Base-by-base conservation (phyloP, 495 filamentous ascomycete species). In the Tuber melanosporum region DNA sequence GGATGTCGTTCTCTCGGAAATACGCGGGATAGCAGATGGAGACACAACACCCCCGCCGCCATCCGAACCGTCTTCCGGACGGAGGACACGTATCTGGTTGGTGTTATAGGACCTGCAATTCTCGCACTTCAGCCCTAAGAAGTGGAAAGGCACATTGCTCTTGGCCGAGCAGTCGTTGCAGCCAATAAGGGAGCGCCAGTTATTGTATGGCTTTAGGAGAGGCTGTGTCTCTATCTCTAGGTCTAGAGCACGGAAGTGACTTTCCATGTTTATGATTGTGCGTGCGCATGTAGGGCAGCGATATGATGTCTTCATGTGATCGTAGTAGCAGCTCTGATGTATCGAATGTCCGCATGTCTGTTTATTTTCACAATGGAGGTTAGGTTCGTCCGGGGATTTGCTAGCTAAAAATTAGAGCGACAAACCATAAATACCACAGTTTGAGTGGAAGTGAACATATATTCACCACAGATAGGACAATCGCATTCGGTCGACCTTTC, bases 401-500 rank as follows among this genome's bases (percentile, higher is more conserved):
- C 19, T 19, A 22, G 75, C 8, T 73, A 74, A 70, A 70, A 74
- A 47, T 41, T 6, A 57, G 71, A 44, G 32, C 9, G 44, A 69
- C 81, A 47, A 10, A 83, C 82, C 91, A 99, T 94, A 82, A 97
- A 96, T 49, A 97, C 93, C 14, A 99, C 94, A 2, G 91, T 89
- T 75, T 90, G 88, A 0, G 92, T 90, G 32, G 95, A 98, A n/a
- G 91, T 94, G 84, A 98, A 98, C 90, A 99, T 93, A 83, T 97
- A 97, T 72, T 97, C 94, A 41, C 93, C 93, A 83, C 95, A 99
- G 77, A 99, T 98, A n/a, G 95, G 95, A 83, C 95, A 99, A 82
- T 98, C 92, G 84, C 94, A 97, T 83, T 99, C 94, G 8, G 92
- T 97, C 19, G 94, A 93, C 41, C 94, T 89, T 85, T 98, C 96